A percentile compares a stretch with the other conserved stretches of the same genome.
Conservation (phyloP, 192 early-diverging fungal species). For the Backusella westeae region DNA sequence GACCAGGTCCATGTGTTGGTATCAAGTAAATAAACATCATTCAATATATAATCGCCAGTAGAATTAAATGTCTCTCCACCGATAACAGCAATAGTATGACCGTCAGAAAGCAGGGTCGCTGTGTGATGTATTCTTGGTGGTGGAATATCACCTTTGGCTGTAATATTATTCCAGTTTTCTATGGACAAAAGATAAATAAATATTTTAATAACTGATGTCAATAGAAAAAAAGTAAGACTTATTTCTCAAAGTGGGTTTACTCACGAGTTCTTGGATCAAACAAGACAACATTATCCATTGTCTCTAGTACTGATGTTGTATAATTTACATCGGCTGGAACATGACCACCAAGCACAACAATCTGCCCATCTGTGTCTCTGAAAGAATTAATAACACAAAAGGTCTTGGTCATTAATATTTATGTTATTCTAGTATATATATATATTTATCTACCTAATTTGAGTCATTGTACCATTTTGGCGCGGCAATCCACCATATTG, state of each 20-base stretch:
- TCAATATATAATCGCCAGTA: neutral
- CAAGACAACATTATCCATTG: neutral
- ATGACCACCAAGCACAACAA: slow-evolving; percentile 4
- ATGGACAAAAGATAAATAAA: neutral
- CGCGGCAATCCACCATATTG: slow-evolving; percentile 3
- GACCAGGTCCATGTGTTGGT: slow-evolving; percentile 14
- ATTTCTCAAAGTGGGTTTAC: neutral
- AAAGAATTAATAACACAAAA: neutral
- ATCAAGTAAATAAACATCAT: slow-evolving; percentile 16
- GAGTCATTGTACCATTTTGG: slow-evolving; percentile 8
- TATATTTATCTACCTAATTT: slow-evolving; percentile 4
- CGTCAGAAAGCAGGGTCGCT: slow-evolving; percentile 6
- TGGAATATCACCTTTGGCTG: slow-evolving; percentile 12
- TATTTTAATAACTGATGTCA: neutral
- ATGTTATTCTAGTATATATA: neutral
- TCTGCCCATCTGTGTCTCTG: slow-evolving; percentile 9
- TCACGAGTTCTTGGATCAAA: slow-evolving; percentile 15
- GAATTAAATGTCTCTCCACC: slow-evolving; percentile 8
- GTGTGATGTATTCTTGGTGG: slow-evolving; percentile 13
- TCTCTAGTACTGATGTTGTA: neutral
- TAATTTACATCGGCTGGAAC: neutral
- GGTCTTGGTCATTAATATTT: neutral
- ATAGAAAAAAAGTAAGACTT: neutral
- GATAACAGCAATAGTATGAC: slow-evolving; percentile 8
- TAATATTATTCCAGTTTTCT: slow-evolving; percentile 12